A percentile compares a stretch with the other conserved stretches of the same genome.
Conservation (phyloP, 768 basidiomycete genomes). For the Podaxis sp. region DNA sequence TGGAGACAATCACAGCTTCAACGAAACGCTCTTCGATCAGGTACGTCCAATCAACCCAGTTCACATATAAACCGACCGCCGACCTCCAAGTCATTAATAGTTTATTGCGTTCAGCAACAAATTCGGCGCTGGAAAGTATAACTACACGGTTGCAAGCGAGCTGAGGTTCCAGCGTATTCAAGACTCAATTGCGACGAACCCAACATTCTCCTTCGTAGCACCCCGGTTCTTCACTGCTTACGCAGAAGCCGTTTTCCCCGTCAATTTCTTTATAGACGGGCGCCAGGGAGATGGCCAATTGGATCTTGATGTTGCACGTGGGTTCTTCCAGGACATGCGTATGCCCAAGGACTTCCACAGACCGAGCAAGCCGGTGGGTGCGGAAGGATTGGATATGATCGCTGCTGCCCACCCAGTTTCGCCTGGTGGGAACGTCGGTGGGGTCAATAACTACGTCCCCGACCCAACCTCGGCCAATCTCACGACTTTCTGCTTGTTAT, state of each 20-base stretch:
- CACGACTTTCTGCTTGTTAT: constrained; percentile 16
- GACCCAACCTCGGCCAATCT: constrained; percentile 18
- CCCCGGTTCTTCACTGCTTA: constrained; percentile 23
- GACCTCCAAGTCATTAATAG: background rate
- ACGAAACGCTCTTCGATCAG: constrained; percentile 21
- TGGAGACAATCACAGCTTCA: constrained; percentile 24
- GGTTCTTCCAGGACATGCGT: constrained; percentile 22
- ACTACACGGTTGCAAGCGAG: constrained; percentile 21
- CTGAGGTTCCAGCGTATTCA: constrained; percentile 20
- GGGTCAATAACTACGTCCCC: constrained; percentile 16
- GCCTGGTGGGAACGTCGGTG: constrained; percentile 18
- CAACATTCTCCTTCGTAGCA: constrained; percentile 19
- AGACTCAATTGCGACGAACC: constrained; percentile 24
- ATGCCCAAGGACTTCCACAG: constrained; percentile 21
- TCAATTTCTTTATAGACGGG: constrained; percentile 22
- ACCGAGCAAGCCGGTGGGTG: constrained; percentile 1
- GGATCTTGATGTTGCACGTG: constrained; percentile 17
- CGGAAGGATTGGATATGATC: constrained; percentile 8
- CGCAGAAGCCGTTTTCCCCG: constrained; percentile 21
- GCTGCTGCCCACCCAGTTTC: constrained; percentile 14
- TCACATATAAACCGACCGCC: background rate
- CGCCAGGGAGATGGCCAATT: constrained; percentile 14
- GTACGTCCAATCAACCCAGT: background rate
- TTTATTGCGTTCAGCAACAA: constrained; percentile 20
- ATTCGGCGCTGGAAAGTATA: constrained; percentile 24